phyloP scores from a whole-genome alignment of 2,329 filamentous ascomycete genomes.

The Pyrenophora graminea region DNA sequence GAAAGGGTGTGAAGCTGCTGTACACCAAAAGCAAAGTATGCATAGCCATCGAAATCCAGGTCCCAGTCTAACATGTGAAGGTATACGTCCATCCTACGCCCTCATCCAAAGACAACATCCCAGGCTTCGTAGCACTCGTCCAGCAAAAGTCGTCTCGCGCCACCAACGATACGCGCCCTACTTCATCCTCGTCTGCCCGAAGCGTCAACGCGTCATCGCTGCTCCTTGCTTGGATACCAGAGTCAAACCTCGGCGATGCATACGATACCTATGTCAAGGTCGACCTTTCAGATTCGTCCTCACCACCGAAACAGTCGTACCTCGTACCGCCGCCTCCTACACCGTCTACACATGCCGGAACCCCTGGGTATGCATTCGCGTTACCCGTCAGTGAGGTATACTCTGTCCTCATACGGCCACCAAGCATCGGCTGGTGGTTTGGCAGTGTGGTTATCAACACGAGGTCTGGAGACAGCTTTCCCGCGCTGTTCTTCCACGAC shows the following conservation, averaged over 20 bases:
- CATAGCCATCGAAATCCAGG: slow-evolving; percentile 1
- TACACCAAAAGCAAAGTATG: slow-evolving; percentile 94
- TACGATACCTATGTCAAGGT: slow-evolving; percentile 94
- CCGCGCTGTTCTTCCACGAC: slow-evolving; percentile 96
- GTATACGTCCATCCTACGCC: slow-evolving; percentile 96
- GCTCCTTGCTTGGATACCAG: slow-evolving; percentile 90
- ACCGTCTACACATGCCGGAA: slow-evolving; percentile 72
- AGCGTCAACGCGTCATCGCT: slow-evolving; percentile 68
- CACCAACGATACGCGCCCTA: slow-evolving; percentile 40
- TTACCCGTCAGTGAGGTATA: slow-evolving; percentile 89
- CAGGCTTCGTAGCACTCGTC: slow-evolving; percentile 88
- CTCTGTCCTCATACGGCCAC: slow-evolving; percentile 85
- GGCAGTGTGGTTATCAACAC: slow-evolving; percentile 94
- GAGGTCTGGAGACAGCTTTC: slow-evolving; percentile 86
- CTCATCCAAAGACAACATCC: slow-evolving; percentile 92
- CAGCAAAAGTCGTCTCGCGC: slow-evolving; percentile 71
- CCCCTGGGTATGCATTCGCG: slow-evolving; percentile 85
- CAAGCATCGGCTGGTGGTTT: slow-evolving; percentile 98
- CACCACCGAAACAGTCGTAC: slow-evolving; percentile 81
- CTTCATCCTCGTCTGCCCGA: slow-evolving; percentile 50
- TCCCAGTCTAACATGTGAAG: slow-evolving; percentile 49
- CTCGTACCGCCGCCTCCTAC: slow-evolving; percentile 91
- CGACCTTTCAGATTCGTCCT: slow-evolving; percentile 79
- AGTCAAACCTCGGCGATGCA: slow-evolving; percentile 80
- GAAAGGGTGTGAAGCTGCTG: slow-evolving; percentile 86